Evolutionary conservation across 2,329 filamentous ascomycete genomes (phyloP).

Genomic region (Aspergillus nomiae): DNA sequence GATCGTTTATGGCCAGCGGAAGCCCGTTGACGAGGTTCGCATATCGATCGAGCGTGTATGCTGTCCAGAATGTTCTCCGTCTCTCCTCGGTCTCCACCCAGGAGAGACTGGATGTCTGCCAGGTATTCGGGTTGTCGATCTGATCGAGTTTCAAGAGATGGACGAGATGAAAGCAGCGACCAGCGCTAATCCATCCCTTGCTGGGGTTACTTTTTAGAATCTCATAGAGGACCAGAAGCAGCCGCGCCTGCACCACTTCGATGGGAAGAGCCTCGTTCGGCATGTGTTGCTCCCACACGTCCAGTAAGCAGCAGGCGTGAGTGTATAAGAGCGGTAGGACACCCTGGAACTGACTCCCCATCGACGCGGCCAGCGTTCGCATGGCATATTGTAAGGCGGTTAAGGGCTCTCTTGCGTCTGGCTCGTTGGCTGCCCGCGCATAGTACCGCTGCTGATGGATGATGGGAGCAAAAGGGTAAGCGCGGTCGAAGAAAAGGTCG

Average conservation of each 20-base stretch:
- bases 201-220: neutral
- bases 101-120: neutral
- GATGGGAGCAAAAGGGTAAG: neutral
- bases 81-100: neutral
- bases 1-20: neutral
- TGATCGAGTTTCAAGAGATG: neutral
- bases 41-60: neutral
- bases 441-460: neutral
- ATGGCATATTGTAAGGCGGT: neutral
- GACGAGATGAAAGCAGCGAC: neutral
- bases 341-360: neutral
- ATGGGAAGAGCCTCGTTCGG: neutral
- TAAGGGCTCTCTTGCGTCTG: neutral
- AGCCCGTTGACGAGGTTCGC: neutral
- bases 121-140: neutral
- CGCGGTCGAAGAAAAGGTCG: neutral
- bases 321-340: neutral
- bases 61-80: neutral
- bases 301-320: neutral
- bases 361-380: neutral
- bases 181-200: neutral
- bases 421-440: neutral
- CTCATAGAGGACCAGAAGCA: neutral
- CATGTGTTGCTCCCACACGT: neutral
- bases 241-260: neutral